Evolutionary conservation across 2,329 filamentous ascomycete genomes (phyloP).

Genomic region (Albifimbria verrucaria): DNA sequence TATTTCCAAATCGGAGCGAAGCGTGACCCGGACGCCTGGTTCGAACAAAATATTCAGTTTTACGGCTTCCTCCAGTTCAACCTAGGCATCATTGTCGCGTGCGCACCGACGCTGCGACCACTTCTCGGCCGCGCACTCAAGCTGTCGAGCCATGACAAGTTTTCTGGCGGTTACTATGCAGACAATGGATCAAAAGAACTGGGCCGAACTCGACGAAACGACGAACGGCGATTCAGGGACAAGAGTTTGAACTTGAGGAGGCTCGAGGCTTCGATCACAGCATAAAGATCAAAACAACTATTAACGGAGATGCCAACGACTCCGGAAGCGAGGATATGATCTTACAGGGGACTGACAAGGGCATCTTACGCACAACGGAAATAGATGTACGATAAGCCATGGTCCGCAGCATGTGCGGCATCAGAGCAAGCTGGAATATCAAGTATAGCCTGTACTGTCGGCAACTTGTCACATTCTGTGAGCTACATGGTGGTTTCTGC

Average conservation of each 20-base stretch:
- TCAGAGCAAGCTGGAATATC: too few relatives aligned
- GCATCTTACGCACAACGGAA: background rate
- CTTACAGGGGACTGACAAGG: background rate
- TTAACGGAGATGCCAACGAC: background rate
- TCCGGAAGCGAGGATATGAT: slow-evolving; percentile 2
- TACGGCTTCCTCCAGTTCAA: slow-evolving; percentile 3
- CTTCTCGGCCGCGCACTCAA: background rate
- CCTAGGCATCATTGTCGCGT: slow-evolving; percentile 2
- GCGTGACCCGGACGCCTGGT: background rate
- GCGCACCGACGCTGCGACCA: background rate
- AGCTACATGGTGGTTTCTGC: too few relatives aligned
- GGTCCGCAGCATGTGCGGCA: background rate
- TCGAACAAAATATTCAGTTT: slow-evolving; percentile 2
- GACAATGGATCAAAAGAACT: background rate
- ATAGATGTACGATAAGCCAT: background rate
- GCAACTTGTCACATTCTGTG: too few relatives aligned
- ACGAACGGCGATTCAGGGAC: background rate
- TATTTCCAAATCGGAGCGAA: background rate
- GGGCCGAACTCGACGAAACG: background rate
- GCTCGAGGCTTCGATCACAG: background rate
- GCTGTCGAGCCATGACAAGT: slow-evolving; percentile 3
- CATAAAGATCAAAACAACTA: background rate
- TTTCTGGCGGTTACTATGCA: slow-evolving; percentile 1
- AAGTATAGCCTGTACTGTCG: too few relatives aligned
- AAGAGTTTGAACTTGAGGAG: background rate